phyloP scores from a whole-genome alignment of 306 rosid species.

The Sophora flavescens region DNA sequence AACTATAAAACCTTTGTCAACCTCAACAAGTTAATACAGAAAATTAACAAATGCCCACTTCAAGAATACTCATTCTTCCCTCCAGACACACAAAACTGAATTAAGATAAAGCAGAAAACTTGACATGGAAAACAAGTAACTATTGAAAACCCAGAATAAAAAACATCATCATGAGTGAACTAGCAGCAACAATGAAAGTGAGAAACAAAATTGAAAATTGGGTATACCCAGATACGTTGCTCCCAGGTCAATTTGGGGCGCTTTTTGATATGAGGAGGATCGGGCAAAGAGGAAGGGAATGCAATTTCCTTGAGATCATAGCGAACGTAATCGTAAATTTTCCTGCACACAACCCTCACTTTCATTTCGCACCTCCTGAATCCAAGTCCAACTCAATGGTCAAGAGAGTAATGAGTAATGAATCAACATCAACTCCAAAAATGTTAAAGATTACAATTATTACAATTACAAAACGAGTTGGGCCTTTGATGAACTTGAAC shows the following conservation, averaged over 20 bases:
- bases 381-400: too few relatives aligned
- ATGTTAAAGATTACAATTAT: too few relatives aligned
- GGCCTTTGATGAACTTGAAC: too few relatives aligned
- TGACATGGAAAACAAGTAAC: background rate
- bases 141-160: background rate
- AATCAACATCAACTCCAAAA: too few relatives aligned
- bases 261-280: slow-evolving; percentile 79
- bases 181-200: background rate
- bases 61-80: slow-evolving; percentile 9
- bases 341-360: slow-evolving; percentile 72
- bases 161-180: background rate
- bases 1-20: background rate
- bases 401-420: too few relatives aligned
- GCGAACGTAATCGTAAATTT: slow-evolving; percentile 71
- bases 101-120: slow-evolving; percentile 5
- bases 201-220: background rate
- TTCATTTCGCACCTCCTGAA: slow-evolving; percentile 54
- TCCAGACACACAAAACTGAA: background rate
- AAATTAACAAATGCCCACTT: background rate
- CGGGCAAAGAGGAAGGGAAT: slow-evolving; percentile 88
- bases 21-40: background rate
- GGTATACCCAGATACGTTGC: slow-evolving; percentile 67
- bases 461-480: too few relatives aligned
- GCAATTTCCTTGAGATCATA: slow-evolving; percentile 90
- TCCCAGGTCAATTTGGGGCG: slow-evolving; percentile 76